Base-by-base conservation (phyloP, 1,284 basidiomycete species). In the Sporisorium reilianum region DNA sequence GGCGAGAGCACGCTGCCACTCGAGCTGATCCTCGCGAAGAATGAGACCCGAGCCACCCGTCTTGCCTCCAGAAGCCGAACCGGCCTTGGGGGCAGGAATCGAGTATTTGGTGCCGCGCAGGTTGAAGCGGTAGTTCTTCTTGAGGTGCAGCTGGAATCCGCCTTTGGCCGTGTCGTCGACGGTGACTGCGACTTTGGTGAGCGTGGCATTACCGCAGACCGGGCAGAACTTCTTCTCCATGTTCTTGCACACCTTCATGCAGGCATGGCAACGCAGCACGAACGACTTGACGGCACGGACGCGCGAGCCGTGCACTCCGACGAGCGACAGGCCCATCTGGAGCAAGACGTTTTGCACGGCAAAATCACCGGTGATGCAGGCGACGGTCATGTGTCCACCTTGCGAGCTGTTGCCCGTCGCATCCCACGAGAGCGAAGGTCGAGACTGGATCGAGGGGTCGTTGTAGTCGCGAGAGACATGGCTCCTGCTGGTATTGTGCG, bases 161-260 rank as follows among this genome's bases (percentile, higher is more conserved):
- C 62, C 76, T n/a, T 64, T 68, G 16, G 72, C 53, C 1, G 78
- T 76, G 50, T 74, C 71, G 55, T 71, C 64, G 54, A 75, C 64
- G 1, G 94, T 94, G 41, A 98, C 94, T 3, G 95, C 95, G 2
- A 93, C 92, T 66, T 96, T 92, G 55, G 97, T 87, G 28, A 99
- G 89, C 0, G 97, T 93, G 0, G 94, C 89, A 80, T 95, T 96
- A 42, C 97, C 97, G 85, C 97, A 99, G 10, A 94, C 93, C 1
- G 97, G 96, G 84, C 97, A 99, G 87, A 99, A 99, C 80, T 94
- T 94, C 85, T 94, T 94, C 20, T 93, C 91, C 34, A 90, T 88
- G 85, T 99, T 95, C 87, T 96, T 97, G 88, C 96, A 99, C 72
- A 97, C 90, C 86, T 98, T 98, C 90, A 95, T 98, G 86, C 97